Percentiles rank a stretch among this genome's conserved stretches.
These are phyloP conservation scores for Liriodendron chinense DNA, from an alignment of 164 flowering plant genomes.

Conservation along the genomic window DNA sequence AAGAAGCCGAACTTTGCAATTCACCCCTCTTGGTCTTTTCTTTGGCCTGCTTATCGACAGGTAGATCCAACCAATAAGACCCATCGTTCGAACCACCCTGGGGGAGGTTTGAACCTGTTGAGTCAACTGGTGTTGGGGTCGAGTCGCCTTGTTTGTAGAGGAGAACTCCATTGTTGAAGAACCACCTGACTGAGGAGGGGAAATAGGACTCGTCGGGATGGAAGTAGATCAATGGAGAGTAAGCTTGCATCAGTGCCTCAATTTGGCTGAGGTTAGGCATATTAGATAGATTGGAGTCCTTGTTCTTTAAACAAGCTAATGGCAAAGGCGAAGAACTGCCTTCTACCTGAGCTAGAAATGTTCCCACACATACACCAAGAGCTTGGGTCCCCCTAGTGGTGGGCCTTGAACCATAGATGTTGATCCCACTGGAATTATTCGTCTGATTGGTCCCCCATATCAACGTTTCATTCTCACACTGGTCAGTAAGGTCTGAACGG, in stretches of 20 bases:
- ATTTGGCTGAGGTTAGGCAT: constrained; percentile 64
- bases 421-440: constrained; percentile 22
- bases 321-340: constrained; percentile 17
- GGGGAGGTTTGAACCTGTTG: constrained; percentile 74
- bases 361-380: constrained; percentile 48
- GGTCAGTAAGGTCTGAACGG: constrained; percentile 57
- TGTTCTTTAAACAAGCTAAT: constrained; percentile 58
- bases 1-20: constrained; percentile 38
- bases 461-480: constrained; percentile 38
- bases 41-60: constrained; percentile 31
- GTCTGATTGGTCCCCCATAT: constrained; percentile 45
- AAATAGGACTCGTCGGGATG: constrained; percentile 74
- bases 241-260: constrained; percentile 45
- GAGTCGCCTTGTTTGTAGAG: constrained; percentile 48
- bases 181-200: constrained; percentile 78
- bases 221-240: constrained; percentile 63
- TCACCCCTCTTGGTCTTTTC: constrained; percentile 66
- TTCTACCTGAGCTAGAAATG: constrained; percentile 39
- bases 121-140: constrained; percentile 40
- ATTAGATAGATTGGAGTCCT: constrained; percentile 13
- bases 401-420: constrained; percentile 42
- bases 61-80: constrained; percentile 79
- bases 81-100: constrained; percentile 76
- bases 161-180: constrained; percentile 62
- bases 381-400: constrained; percentile 37